phyloP scores from a whole-genome alignment of 345 rosid genomes.

The Citrus reticulata region DNA sequence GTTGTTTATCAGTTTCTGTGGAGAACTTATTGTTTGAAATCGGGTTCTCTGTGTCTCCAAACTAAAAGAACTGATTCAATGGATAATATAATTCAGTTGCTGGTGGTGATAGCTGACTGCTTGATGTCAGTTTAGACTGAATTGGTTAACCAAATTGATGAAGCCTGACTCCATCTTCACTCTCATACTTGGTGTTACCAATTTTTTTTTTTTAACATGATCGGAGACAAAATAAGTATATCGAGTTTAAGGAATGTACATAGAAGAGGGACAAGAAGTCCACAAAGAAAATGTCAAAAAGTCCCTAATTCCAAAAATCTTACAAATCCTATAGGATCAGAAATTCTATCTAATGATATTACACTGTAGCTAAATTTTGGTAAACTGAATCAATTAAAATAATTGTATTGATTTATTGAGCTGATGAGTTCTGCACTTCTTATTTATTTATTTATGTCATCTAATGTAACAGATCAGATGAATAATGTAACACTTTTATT shows the following conservation, averaged over 20 bases:
- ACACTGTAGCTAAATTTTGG: background rate
- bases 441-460: slow-evolving; percentile 2
- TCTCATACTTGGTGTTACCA: background rate
- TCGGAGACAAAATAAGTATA: no score
- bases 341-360: no score
- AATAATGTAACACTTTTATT: slow-evolving; percentile 28
- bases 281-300: no score
- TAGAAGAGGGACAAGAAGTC: no score
- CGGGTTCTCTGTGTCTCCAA: background rate
- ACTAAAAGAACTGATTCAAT: background rate
- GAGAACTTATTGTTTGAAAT: background rate
- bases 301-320: no score
- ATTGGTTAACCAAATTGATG: background rate
- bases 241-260: no score
- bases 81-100: background rate
- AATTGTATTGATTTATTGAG: background rate
- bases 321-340: no score
- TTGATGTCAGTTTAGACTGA: background rate
- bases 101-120: background rate
- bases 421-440: slow-evolving; percentile 9
- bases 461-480: background rate
- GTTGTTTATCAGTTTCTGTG: background rate
- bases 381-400: background rate
- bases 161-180: background rate
- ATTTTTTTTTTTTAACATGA: no score